Conservation (phyloP, 2,329 filamentous ascomycete species). For the Fusarium sororula region DNA sequence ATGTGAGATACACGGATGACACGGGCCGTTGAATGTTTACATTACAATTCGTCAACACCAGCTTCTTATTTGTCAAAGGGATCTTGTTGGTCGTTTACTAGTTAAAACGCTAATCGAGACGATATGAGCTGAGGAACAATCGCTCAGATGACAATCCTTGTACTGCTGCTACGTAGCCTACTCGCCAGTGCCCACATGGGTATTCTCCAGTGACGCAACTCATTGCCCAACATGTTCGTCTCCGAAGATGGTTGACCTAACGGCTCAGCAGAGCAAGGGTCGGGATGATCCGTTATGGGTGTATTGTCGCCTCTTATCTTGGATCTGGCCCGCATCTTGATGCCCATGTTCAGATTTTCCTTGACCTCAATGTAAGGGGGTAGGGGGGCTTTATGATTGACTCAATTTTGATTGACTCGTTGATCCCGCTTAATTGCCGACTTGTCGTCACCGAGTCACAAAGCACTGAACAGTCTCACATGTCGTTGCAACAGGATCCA, state of each 20-base stretch:
- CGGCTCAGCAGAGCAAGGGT: background rate
- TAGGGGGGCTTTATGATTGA: conserved; percentile 3
- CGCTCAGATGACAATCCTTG: background rate
- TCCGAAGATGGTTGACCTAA: background rate
- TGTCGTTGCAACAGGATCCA: background rate
- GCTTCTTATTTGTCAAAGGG: conserved; percentile 1
- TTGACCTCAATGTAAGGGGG: conserved; percentile 18
- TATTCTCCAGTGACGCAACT: background rate
- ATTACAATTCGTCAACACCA: conserved; percentile 4
- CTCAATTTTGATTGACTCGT: background rate
- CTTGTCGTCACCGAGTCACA: background rate
- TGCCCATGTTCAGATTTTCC: background rate
- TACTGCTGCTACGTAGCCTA: background rate
- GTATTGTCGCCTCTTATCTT: background rate
- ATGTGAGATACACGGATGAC: conserved; percentile 2
- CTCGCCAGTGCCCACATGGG: background rate
- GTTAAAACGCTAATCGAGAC: conserved; percentile 1
- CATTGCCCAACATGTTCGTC: background rate
- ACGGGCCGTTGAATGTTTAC: conserved; percentile 5
- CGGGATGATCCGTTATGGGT: background rate
- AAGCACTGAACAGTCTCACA: background rate
- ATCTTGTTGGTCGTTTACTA: background rate
- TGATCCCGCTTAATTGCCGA: background rate
- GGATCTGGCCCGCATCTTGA: background rate
- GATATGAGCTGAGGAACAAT: background rate